Conservation (phyloP, 1,284 basidiomycete genomes). For the Cutaneotrichosporon sp. region DNA sequence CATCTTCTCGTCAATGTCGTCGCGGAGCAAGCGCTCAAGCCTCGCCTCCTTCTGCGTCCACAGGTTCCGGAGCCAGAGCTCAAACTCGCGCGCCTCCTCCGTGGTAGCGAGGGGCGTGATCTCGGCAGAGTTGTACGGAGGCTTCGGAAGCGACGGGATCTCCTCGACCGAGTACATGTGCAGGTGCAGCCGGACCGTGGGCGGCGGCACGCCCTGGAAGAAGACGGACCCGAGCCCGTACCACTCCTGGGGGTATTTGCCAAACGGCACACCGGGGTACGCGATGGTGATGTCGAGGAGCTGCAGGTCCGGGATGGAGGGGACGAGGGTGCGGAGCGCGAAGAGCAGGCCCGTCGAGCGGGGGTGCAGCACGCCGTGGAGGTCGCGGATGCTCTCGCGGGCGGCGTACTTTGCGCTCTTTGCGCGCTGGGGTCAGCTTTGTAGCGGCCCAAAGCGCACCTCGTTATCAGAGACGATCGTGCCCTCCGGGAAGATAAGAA, state of each 20-base stretch:
- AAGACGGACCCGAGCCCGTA: slow-evolving; percentile 84
- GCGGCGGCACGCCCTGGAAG: slow-evolving; percentile 77
- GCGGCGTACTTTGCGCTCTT: slow-evolving; percentile 71
- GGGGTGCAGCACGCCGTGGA: slow-evolving; percentile 77
- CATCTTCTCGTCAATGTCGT: neutral
- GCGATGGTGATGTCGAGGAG: slow-evolving; percentile 86
- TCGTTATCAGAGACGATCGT: slow-evolving; percentile 80
- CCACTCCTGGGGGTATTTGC: slow-evolving; percentile 53
- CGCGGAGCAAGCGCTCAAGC: slow-evolving; percentile 63
- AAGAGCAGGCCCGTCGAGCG: slow-evolving; percentile 88
- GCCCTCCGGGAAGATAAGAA: slow-evolving; percentile 90
- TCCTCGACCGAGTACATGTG: slow-evolving; percentile 60
- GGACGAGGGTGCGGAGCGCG: slow-evolving; percentile 75
- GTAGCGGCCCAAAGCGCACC: neutral
- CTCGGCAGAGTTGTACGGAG: neutral
- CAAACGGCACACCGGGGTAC: slow-evolving; percentile 71
- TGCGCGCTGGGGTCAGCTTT: slow-evolving; percentile 60
- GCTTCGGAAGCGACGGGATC: slow-evolving; percentile 34
- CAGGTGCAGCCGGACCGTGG: slow-evolving; percentile 81
- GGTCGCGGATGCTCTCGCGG: slow-evolving; percentile 60
- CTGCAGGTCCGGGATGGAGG: slow-evolving; percentile 72
- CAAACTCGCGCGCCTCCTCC: slow-evolving; percentile 70
- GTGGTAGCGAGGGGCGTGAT: slow-evolving; percentile 57
- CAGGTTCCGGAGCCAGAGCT: slow-evolving; percentile 74
- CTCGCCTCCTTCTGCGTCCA: slow-evolving; percentile 83